Base-by-base conservation (phyloP, 352 stramenopile genomes). In the Phytophthora ramorum region DNA sequence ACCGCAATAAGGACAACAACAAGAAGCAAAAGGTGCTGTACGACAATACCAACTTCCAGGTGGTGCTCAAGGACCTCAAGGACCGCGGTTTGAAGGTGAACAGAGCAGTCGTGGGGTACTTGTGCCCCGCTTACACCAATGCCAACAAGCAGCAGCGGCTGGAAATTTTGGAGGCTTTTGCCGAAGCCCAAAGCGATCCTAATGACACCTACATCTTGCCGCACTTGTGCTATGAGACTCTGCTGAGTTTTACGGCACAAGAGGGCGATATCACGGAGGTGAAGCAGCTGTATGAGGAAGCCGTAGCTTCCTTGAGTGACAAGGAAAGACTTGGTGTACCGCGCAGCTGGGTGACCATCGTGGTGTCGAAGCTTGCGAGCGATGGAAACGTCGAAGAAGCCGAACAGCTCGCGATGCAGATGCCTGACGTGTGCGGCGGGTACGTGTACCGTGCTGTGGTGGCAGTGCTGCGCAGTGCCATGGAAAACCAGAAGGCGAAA, bases 91-190 rank as follows among this genome's bases (percentile, higher is more conserved):
- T 88, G 30, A 60, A 55, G 17, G 58, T 85, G 37, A 87, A 71
- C 49, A 80, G 71, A 43, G 63, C 63, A n/a, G 55, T 86, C 28
- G 66, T 86, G 19, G 78, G 79, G 22, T 69, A 82, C 50, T 54
- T 85, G 50, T 87, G 73, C 48, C 60, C 73, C 38, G 62, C 63
- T 26, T 85, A 89, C 35, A 54, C 66, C 10, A 43, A 22, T 38
- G 82, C 76, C 32, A 71, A 79, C 61, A 89, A 88, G 60, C 68
- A 79, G 37, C 82, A 91, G 60, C 82, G 79, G 20, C 63, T 85
- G 54, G 66, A 78, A 50, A 55, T 91, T 37, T 68, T 91, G 14
- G 79, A 91, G 35, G 78, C 73, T 40, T 91, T 85, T 68, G 63
- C 66, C 7, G 63, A 75, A 19, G 69, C 65, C 22, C 63, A 70